Conservation (phyloP, 1,284 basidiomycete species). For the Volvariella surrecta region DNA sequence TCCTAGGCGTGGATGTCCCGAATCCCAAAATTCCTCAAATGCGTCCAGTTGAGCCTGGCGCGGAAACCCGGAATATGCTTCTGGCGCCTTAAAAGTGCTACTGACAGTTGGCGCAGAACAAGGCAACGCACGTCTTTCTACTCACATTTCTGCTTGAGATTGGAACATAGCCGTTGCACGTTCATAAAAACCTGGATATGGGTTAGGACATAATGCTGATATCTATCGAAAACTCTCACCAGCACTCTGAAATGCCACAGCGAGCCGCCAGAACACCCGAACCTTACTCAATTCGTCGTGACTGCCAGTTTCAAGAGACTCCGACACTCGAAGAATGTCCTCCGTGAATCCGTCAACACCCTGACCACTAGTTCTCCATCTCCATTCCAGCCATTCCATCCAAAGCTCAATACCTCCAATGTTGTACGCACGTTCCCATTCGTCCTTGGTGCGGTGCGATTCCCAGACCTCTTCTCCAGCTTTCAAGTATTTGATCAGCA, state of each 20-base stretch:
- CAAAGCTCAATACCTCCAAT: constrained; percentile 43
- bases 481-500: constrained; percentile 58
- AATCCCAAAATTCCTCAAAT: constrained; percentile 74
- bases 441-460: constrained; percentile 38
- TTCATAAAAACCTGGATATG: constrained; percentile 43
- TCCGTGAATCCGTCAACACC: constrained; percentile 45
- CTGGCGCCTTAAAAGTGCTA: constrained; percentile 50
- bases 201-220: constrained; percentile 7
- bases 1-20: constrained; percentile 56
- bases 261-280: constrained; percentile 63
- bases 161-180: constrained; percentile 68
- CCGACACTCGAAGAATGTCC: constrained; percentile 36
- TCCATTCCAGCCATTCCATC: constrained; percentile 75
- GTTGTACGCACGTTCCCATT: constrained; percentile 68
- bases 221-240: constrained; percentile 33
- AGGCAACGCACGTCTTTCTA: constrained; percentile 10
- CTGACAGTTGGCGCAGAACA: constrained; percentile 2
- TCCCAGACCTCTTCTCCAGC: constrained; percentile 69
- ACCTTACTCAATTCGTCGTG: constrained; percentile 47
- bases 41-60: constrained; percentile 40
- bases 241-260: constrained; percentile 64
- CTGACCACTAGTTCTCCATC: constrained; percentile 34
- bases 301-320: constrained; percentile 26
- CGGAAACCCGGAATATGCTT: constrained; percentile 28
- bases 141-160: constrained; percentile 70